phyloP scores from a whole-genome alignment of 192 early-diverging fungal species.

The Glomus cerebriforme region DNA sequence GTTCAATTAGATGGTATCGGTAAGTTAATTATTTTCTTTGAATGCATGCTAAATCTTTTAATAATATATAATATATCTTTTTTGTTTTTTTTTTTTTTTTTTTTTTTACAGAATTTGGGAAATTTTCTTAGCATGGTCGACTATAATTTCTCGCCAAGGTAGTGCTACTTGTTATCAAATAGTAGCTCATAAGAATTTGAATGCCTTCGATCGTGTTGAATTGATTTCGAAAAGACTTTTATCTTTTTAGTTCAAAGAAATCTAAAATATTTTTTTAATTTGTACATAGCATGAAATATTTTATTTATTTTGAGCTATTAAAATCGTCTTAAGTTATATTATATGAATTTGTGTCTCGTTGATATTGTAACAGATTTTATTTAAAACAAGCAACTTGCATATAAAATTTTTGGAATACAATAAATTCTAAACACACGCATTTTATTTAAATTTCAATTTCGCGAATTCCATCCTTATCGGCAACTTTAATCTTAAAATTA shows the following conservation, averaged over 20 bases:
- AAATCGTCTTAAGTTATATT: no score
- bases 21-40: not conserved
- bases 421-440: not conserved
- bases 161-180: slow-evolving; percentile 97
- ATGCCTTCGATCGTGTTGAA: slow-evolving; percentile 84
- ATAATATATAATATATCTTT: no score
- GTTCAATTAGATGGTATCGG: slow-evolving; percentile 20
- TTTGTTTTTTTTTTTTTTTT: no score
- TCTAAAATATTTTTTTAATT: no score
- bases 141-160: slow-evolving; percentile 95
- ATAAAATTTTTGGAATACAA: no score
- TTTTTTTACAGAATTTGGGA: slow-evolving; percentile 77
- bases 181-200: slow-evolving; percentile 95
- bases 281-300: no score
- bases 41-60: not conserved
- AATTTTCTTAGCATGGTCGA: slow-evolving; percentile 97
- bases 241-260: no score
- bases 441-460: slow-evolving; percentile 54
- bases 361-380: no score
- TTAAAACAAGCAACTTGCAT: no score
- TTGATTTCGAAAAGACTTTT: slow-evolving; percentile 52
- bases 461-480: slow-evolving; percentile 84
- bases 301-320: no score
- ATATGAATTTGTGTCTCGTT: no score
- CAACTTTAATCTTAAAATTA: slow-evolving; percentile 82